phyloP scores from a whole-genome alignment of 2,329 filamentous ascomycete genomes.

The Clarireedia monteithiana region DNA sequence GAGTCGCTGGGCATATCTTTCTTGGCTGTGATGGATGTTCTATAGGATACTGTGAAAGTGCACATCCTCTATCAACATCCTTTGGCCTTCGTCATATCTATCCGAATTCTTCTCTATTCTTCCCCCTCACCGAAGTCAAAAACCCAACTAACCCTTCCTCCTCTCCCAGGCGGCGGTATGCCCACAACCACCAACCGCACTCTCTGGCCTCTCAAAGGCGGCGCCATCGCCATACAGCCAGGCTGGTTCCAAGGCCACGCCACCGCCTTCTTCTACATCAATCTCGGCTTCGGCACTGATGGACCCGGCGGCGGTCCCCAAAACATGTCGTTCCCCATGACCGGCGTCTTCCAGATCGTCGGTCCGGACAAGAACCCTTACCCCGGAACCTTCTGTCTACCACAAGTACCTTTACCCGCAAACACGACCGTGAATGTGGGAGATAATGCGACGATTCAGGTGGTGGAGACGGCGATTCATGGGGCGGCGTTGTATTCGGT shows the following conservation, averaged over 20 bases:
- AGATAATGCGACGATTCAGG: slow-evolving; percentile 85
- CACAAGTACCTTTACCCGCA: slow-evolving; percentile 75
- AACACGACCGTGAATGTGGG: slow-evolving; percentile 65
- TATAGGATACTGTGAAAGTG: too few species aligned
- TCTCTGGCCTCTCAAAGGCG: slow-evolving; percentile 82
- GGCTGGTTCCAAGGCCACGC: slow-evolving; percentile 92
- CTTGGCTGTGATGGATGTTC: background rate
- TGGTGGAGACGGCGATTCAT: slow-evolving; percentile 76
- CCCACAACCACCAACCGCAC: slow-evolving; percentile 72
- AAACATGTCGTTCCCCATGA: slow-evolving; percentile 84
- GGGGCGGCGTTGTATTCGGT: slow-evolving; percentile 63
- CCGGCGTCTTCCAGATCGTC: slow-evolving; percentile 71
- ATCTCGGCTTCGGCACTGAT: slow-evolving; percentile 73
- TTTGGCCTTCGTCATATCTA: background rate
- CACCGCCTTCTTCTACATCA: slow-evolving; percentile 79
- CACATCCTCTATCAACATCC: background rate
- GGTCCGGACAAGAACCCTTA: slow-evolving; percentile 81
- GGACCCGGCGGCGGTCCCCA: slow-evolving; percentile 57
- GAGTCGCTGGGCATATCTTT: background rate
- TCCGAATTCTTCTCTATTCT: background rate
- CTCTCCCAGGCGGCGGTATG: slow-evolving; percentile 69
- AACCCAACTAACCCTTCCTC: background rate
- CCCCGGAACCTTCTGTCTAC: slow-evolving; percentile 80
- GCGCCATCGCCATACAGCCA: slow-evolving; percentile 83
- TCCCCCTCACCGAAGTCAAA: background rate